Evolutionary conservation across 305 asterid species (phyloP).

Genomic region (Solanum hybrid): DNA sequence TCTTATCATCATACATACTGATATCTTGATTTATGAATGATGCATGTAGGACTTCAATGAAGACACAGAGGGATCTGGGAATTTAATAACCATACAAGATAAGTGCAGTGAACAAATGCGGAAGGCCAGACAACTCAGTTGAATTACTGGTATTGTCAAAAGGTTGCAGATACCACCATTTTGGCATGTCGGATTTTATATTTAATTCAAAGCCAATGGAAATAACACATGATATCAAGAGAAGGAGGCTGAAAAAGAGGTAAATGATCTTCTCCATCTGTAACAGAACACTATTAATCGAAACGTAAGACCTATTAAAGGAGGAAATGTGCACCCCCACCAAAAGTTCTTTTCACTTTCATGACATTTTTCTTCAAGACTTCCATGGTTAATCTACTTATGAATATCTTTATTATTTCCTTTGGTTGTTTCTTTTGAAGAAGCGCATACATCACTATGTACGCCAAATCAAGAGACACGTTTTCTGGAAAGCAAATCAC

Average conservation of each 20-base stretch:
- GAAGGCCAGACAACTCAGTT: slow-evolving; percentile 42
- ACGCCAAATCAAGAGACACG: neutral
- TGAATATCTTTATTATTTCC: neutral
- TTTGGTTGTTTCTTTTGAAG: neutral
- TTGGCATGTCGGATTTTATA: slow-evolving; percentile 45
- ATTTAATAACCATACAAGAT: slow-evolving; percentile 70
- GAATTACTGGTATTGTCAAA: slow-evolving; percentile 25
- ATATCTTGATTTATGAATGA: slow-evolving; percentile 62
- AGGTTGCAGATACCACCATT: slow-evolving; percentile 69
- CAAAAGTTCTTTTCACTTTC: neutral
- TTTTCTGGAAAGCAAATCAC: neutral
- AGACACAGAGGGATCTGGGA: slow-evolving; percentile 87
- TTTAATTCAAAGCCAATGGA: slow-evolving; percentile 49
- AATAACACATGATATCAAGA: slow-evolving; percentile 53
- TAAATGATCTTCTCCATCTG: neutral
- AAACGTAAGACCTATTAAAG: neutral
- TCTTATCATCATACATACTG: slow-evolving; percentile 25
- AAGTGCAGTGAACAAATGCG: slow-evolving; percentile 69
- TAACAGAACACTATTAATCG: neutral
- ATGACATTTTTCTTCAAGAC: neutral
- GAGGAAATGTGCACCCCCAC: neutral
- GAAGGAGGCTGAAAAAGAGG: slow-evolving; percentile 34
- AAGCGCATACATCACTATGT: neutral
- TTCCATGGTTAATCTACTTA: neutral
- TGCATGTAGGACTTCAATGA: slow-evolving; percentile 85